phyloP scores from a whole-genome alignment of 768 basidiomycete genomes.

The Naganishia friedmannii region DNA sequence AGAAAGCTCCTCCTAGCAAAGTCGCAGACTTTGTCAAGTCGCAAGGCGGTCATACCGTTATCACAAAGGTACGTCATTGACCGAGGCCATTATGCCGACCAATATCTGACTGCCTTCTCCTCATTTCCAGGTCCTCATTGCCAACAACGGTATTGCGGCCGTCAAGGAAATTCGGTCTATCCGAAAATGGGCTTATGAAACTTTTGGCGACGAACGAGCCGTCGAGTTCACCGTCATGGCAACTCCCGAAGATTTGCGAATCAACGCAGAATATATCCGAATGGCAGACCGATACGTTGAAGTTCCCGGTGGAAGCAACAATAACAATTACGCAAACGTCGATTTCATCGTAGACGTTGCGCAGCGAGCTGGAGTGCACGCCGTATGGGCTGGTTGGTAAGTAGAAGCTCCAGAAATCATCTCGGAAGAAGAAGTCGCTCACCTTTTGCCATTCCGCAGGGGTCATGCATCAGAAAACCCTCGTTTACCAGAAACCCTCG shows the following conservation, averaged over 20 bases:
- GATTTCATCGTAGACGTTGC: constrained; percentile 98
- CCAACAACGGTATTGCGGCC: constrained; percentile 98
- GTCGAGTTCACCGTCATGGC: constrained; percentile 99
- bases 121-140: constrained; percentile 78
- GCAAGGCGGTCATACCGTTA: constrained; percentile 94
- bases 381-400: constrained; percentile 97
- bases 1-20: constrained; percentile 71
- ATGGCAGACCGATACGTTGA: constrained; percentile 99
- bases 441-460: constrained; percentile 42
- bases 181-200: constrained; percentile 99
- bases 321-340: constrained; percentile 99
- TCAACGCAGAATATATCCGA: constrained; percentile 98
- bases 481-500: constrained; percentile 85
- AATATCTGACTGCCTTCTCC: neutral
- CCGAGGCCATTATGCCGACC: neutral
- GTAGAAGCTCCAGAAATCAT: too few relatives aligned
- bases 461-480: constrained; percentile 99
- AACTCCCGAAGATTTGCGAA: constrained; percentile 89
- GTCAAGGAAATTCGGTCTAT: constrained; percentile 99
- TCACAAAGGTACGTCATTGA: constrained; percentile 74
- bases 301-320: constrained; percentile 95
- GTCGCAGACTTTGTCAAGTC: constrained; percentile 86
- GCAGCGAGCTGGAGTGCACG: constrained; percentile 93
- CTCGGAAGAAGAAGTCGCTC: constrained; percentile 4
- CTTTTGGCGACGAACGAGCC: constrained; percentile 91